Evolutionary conservation across 176 grass and related monocot species (phyloP), one percentile per base, ranked within the genome.

Genomic region (Triticum monococcum): DNA sequence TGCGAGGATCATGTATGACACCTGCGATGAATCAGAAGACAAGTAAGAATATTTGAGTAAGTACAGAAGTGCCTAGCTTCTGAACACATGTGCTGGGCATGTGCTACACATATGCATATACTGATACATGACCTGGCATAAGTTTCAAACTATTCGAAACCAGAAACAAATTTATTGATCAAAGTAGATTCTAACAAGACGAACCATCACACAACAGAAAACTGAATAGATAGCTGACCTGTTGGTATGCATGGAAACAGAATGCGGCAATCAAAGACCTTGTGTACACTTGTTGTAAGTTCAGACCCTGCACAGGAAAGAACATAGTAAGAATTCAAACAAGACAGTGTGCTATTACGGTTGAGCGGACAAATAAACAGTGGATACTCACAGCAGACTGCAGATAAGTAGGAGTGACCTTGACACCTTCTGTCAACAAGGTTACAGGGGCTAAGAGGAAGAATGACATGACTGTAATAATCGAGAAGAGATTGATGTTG

Each of bases 401-500:
- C 83, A 99, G 25, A 87, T 87, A 83, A 68, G 92, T 54, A 85
- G 97, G 94, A 75, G 90, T 89, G 76, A 99, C 66, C 90, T 96
- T 96, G 2, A 96, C 71, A 31, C 97, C 97, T 85, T 99, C 94
- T 7, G 91, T 91, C 60, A 99, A 87, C 18, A 94, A 88, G 66
- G 90, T 91, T 59, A 94, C 79, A 36, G 97, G 94, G 71, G 94
- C 88, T 65, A 99, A 88, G 16, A 99, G 81, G 76, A 94, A 93
- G 79, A 99, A 96, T 89, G 97, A 99, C 97, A 99, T 99, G 48
- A 96, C 78, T 20, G 93, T 99, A 36, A 99, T 99, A 77, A 99
- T 93, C 12, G 90, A 99, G 83, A 99, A 99, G 63, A 96, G 92
- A 86, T 88, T 99, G 79, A 99, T 93, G 76, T 87, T 91, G 77